Base-by-base conservation (phyloP, 1,284 basidiomycete species). In the Coriolopsis trogii region DNA sequence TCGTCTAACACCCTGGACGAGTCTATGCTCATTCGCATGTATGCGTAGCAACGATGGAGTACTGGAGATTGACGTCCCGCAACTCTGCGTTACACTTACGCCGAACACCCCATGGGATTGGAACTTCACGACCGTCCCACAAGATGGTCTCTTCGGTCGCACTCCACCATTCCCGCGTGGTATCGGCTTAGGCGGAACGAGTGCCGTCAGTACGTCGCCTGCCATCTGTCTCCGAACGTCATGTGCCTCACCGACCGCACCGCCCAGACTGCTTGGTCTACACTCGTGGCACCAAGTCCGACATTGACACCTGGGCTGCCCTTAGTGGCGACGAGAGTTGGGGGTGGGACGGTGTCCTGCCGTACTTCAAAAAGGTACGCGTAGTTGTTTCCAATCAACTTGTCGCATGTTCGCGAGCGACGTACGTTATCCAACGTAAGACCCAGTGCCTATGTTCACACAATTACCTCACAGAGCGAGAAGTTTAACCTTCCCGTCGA, bases 201-300 rank as follows among this genome's bases (percentile, higher is more conserved):
- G 51, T 39, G 30, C 51, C 23, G 37, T 52, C 15, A 52, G 51
- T 52, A 33, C 37, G 51, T 52, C 29, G n/a, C 28, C 29, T 34
- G 10, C 31, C 9, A 12, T 40, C 10, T 10, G 6, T 18, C 33
- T 6, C 18, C 13, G 15, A 8, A 13, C 10, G 31, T 31, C 13
- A 3, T 10, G 18, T 25, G 6, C 25, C 30, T 18, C 41, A 30
- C 36, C 10, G 20, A 36, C 0, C 10, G 10, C 24, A 18, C 13
- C 26, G 31, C 28, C 8, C 28, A 51, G 49, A 51, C 28, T 51
- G 38, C 28, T n/a, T 51, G 28, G 49, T 45, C 10, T 56, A 53
- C 46, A 65, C 57, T 12, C 65, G 69, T 20, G 68, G 70, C 23
- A 63, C 68, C 8, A 46, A 58, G 3, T 63, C 66, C 15, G 67